Evolutionary conservation across 371 early-diverging fungal genomes (phyloP).

Genomic region (Rhizopus arrhizus): DNA sequence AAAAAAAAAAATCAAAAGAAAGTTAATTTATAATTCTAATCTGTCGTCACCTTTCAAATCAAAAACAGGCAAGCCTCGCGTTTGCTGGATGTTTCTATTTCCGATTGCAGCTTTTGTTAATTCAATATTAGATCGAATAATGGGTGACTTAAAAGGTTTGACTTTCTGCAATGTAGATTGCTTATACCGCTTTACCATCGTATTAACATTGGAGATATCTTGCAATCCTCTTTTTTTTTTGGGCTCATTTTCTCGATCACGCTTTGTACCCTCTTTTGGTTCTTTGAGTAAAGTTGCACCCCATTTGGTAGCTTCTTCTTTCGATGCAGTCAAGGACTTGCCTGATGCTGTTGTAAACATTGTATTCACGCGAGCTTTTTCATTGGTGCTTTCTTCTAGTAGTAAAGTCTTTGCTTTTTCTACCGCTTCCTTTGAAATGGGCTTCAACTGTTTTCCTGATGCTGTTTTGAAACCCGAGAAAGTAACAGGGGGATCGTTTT

Average conservation of each 20-base stretch:
- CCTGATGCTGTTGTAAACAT: conserved; percentile 13
- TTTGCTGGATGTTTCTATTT: neutral
- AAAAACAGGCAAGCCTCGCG: conserved; percentile 24
- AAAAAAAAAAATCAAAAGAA: neutral
- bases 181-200: neutral
- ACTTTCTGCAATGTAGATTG: conserved; percentile 5
- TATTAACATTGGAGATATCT: neutral
- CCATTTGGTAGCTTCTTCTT: conserved; percentile 5
- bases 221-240: neutral
- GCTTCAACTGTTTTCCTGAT: conserved; percentile 10
- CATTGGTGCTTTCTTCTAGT: neutral
- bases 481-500: neutral
- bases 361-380: neutral
- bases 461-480: conserved; percentile 7
- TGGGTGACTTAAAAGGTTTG: conserved; percentile 42
- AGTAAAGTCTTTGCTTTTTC: neutral
- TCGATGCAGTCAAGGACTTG: conserved; percentile 1
- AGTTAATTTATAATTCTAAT: neutral
- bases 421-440: neutral
- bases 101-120: conserved; percentile 36
- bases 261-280: neutral
- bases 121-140: conserved; percentile 33
- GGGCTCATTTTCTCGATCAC: neutral
- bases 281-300: neutral
- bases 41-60: conserved; percentile 29